Conservation (phyloP, 176 grass and related monocot genomes). For the Miscanthus lutarioriparius region DNA sequence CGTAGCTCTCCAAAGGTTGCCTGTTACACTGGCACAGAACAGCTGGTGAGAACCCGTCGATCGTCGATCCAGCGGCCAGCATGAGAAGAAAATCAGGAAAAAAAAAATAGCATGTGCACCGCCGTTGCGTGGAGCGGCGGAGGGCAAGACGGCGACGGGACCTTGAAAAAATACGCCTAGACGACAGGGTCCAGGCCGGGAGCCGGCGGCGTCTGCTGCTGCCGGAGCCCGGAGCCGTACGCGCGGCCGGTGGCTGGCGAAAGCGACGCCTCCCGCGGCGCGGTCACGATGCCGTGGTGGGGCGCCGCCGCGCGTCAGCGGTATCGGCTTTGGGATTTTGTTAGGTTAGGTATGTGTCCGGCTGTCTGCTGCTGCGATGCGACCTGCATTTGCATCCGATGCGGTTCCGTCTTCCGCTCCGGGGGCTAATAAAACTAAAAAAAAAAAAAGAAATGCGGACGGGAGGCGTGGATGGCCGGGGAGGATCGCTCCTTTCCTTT, state of each 20-base stretch:
- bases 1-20: neutral
- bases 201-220: neutral
- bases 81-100: neutral
- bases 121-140: neutral
- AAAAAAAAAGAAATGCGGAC: neutral
- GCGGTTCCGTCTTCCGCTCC: neutral
- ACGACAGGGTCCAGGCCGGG: neutral
- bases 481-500: neutral
- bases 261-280: neutral
- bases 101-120: neutral
- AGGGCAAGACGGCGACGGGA: neutral
- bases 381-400: conserved; percentile 12
- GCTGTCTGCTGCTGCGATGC: neutral
- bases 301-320: conserved; percentile 1
- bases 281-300: neutral
- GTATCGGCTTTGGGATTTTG: neutral
- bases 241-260: neutral
- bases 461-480: neutral
- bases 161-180: no score
- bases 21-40: neutral
- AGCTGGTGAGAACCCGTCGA: neutral
- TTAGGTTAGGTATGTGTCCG: conserved; percentile 24
- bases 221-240: neutral
- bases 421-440: no score
- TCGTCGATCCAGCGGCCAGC: neutral